Percentiles rank a stretch among this genome's conserved stretches.
phyloP scores from a whole-genome alignment of 495 filamentous ascomycete species.

The Aspergillus incahuasiensis region DNA sequence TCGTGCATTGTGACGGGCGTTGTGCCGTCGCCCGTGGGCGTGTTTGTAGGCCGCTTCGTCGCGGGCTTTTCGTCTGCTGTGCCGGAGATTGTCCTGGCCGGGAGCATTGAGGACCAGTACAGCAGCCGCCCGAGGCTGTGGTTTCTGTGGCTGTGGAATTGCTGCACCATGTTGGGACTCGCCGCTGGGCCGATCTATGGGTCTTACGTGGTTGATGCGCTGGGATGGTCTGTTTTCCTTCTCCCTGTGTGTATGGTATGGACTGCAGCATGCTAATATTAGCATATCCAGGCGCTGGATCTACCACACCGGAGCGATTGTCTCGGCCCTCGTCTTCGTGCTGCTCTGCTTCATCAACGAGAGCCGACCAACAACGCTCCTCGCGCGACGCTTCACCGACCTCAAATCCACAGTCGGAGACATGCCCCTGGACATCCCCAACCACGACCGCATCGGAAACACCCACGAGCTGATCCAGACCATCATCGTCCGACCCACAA shows the following conservation, averaged over 20 bases:
- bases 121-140: not conserved
- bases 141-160: not conserved
- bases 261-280: not conserved
- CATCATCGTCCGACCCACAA: conserved; percentile 31
- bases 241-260: not conserved
- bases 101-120: not conserved
- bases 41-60: not conserved
- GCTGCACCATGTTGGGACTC: not conserved
- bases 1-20: not conserved
- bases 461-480: not conserved
- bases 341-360: conserved; percentile 33
- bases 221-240: not conserved
- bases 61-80: not conserved
- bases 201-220: not conserved
- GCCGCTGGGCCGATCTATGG: not conserved
- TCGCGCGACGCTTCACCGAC: conserved; percentile 13
- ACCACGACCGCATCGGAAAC: not conserved
- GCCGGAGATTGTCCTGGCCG: not conserved
- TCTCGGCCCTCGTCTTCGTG: conserved; percentile 20
- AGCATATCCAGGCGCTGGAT: conserved; percentile 36
- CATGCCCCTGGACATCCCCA: not conserved
- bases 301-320: conserved; percentile 35
- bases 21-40: not conserved
- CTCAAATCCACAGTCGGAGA: not conserved
- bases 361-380: conserved; percentile 35